Evolutionary conservation across 306 rosid species (phyloP).

Genomic region (Bauhinia variegata): DNA sequence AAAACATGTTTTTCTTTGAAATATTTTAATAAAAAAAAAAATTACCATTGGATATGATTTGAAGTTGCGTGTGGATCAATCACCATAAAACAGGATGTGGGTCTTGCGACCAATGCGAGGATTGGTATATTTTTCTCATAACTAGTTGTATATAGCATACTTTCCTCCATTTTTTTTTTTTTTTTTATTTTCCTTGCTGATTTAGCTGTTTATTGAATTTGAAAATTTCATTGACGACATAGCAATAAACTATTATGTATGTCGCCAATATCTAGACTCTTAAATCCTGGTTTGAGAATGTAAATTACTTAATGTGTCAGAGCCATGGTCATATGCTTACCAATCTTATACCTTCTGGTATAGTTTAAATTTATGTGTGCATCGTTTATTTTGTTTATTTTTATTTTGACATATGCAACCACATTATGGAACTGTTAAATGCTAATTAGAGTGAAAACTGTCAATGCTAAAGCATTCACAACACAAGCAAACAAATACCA

Average conservation of each 20-base stretch:
- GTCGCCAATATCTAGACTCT: neutral
- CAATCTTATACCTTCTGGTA: neutral
- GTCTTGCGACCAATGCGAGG: too few species aligned
- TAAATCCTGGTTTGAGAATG: neutral
- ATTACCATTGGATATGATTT: too few species aligned
- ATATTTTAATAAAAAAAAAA: too few species aligned
- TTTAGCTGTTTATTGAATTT: neutral
- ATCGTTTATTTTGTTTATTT: neutral
- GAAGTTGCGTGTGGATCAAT: too few species aligned
- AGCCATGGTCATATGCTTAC: neutral
- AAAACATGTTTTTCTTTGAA: too few species aligned
- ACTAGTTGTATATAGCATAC: too few species aligned
- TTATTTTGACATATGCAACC: neutral
- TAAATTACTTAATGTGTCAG: neutral
- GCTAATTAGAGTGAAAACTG: conserved; percentile 4
- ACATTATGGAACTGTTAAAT: conserved; percentile 7
- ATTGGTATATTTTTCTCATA: too few species aligned
- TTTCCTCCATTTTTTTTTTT: too few species aligned
- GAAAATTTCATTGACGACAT: neutral
- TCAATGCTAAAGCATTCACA: neutral
- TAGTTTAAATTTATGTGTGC: neutral
- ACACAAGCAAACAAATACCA: neutral
- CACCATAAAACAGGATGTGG: too few species aligned
- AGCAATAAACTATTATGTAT: neutral
- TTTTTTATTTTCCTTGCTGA: too few species aligned